These are phyloP conservation scores for Dactylis glomerata DNA, from an alignment of 176 grass and related monocot species.

Conservation along the genomic window DNA sequence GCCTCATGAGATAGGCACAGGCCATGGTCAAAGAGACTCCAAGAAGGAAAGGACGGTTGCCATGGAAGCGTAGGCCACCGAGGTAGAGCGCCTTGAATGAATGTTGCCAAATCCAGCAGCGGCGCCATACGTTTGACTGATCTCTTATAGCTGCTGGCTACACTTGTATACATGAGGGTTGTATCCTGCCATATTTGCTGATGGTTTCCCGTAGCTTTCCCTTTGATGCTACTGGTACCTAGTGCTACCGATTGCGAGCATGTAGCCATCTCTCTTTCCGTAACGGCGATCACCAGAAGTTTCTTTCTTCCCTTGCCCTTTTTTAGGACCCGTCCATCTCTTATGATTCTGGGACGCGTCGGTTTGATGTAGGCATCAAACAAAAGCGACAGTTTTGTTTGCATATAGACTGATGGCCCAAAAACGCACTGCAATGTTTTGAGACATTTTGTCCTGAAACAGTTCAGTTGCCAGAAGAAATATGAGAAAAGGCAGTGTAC, in stretches of 20 bases:
- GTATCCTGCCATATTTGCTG: background rate
- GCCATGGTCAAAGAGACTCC: background rate
- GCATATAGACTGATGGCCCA: background rate
- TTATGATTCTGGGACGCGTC: background rate
- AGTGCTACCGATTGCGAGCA: background rate
- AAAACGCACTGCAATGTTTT: background rate
- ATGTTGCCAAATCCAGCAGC: background rate
- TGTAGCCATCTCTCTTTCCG: background rate
- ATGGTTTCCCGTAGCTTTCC: conserved; percentile 35
- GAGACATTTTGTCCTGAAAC: background rate
- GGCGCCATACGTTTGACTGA: background rate
- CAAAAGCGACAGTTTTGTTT: background rate
- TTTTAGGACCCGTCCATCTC: background rate
- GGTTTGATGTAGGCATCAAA: background rate
- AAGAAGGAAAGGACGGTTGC: background rate
- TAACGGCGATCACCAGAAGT: conserved; percentile 1
- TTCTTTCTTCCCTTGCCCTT: background rate
- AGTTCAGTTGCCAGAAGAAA: background rate
- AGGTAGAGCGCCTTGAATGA: background rate
- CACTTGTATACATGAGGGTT: background rate
- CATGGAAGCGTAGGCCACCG: background rate
- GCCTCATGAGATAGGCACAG: background rate
- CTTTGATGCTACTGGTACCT: background rate
- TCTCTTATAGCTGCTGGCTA: background rate
- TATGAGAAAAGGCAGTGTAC: no score